Conservation (phyloP, 495 filamentous ascomycete genomes). For the Penicillium goetzii region DNA sequence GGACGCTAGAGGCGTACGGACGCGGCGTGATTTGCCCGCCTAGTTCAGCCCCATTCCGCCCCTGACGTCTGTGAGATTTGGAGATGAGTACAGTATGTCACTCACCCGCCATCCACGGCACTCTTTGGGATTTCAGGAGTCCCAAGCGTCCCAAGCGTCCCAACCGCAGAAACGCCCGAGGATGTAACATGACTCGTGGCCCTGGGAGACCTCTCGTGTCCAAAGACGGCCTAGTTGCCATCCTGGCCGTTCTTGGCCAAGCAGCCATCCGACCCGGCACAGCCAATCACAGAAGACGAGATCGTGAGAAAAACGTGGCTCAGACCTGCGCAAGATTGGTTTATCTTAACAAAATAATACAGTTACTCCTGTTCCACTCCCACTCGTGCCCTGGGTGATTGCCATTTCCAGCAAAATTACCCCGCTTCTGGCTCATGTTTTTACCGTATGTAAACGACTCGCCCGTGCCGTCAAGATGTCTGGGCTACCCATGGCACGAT, state of each 20-base stretch:
- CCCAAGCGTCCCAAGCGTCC: background rate
- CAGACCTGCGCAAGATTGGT: background rate
- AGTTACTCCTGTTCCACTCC: background rate
- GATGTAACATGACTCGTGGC: constrained; percentile 5
- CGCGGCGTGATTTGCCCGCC: constrained; percentile 3
- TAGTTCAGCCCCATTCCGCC: background rate
- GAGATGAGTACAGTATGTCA: background rate
- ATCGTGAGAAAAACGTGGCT: constrained; percentile 4
- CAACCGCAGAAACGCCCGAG: constrained; percentile 5
- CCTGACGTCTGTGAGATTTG: background rate
- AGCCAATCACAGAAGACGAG: background rate
- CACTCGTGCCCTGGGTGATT: background rate
- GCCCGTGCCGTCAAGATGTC: background rate
- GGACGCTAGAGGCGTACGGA: background rate
- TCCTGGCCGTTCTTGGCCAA: constrained; percentile 3
- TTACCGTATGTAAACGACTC: background rate
- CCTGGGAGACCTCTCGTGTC: background rate
- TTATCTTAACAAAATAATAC: background rate
- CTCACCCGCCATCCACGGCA: background rate
- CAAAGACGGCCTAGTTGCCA: constrained; percentile 1
- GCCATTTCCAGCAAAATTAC: background rate
- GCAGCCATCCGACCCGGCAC: background rate
- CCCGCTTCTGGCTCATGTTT: background rate
- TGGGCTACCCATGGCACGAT: background rate
- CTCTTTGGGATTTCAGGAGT: too few relatives aligned